Evolutionary conservation across 371 early-diverging fungal genomes (phyloP).

Genomic region (Mortierella sp.): DNA sequence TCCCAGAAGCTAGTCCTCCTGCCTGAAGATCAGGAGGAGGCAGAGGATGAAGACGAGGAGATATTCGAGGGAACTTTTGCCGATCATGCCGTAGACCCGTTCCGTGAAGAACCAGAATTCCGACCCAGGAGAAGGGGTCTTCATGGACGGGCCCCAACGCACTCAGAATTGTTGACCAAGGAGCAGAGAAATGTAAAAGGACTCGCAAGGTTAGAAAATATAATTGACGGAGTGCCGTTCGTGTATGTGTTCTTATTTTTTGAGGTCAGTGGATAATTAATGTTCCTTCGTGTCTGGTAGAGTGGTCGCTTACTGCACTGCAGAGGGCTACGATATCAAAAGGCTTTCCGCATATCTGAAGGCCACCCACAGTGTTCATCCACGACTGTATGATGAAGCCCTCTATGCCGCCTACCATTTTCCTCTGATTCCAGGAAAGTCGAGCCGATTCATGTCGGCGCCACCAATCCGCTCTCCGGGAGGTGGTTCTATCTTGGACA

Average conservation of each 20-base stretch:
- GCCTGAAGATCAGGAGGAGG: constrained; percentile 80
- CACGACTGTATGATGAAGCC: constrained; percentile 72
- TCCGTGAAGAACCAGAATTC: constrained; percentile 51
- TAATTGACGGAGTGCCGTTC: not conserved
- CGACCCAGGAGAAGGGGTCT: constrained; percentile 50
- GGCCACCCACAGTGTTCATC: constrained; percentile 63
- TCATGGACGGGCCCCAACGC: constrained; percentile 48
- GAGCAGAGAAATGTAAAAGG: constrained; percentile 46
- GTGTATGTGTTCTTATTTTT: no score
- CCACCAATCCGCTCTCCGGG: constrained; percentile 52
- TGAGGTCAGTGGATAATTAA: not conserved
- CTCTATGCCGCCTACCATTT: constrained; percentile 74
- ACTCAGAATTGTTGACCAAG: constrained; percentile 47
- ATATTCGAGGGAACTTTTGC: constrained; percentile 40
- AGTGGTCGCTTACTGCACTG: constrained; percentile 94
- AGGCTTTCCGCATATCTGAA: constrained; percentile 66
- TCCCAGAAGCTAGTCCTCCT: constrained; percentile 92
- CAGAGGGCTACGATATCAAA: constrained; percentile 77
- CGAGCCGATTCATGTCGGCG: constrained; percentile 33
- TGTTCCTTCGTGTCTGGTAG: constrained; percentile 38
- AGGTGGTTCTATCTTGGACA: constrained; percentile 55
- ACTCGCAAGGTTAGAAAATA: constrained; percentile 32
- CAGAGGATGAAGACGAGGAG: constrained; percentile 54
- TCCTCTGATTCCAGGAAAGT: constrained; percentile 59
- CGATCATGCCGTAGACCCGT: constrained; percentile 58